Percentiles rank a stretch among this genome's conserved stretches.
These are phyloP conservation scores for Fusarium subglutinans DNA, from an alignment of 2,329 filamentous ascomycete species.

Conservation along the genomic window DNA sequence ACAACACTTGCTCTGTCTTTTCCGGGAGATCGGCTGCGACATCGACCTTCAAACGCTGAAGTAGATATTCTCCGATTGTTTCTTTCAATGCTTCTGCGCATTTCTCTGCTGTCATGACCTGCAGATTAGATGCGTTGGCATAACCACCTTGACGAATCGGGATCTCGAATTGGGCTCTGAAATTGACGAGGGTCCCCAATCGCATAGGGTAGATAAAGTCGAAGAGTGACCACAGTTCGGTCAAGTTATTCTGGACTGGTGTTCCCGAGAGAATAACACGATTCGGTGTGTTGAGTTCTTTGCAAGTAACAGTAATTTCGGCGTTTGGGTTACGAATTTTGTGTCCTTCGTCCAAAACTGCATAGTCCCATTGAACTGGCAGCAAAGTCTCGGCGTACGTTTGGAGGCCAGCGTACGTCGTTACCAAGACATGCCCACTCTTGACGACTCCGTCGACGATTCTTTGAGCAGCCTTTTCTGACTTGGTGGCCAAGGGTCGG, in stretches of 20 bases:
- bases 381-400: conserved; percentile 87
- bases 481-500: conserved; percentile 47
- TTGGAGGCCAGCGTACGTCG: conserved; percentile 95
- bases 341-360: conserved; percentile 95
- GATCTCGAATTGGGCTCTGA: conserved; percentile 90
- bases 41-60: conserved; percentile 92
- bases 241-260: conserved; percentile 96
- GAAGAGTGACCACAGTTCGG: conserved; percentile 95
- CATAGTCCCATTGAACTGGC: conserved; percentile 89
- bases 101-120: conserved; percentile 93
- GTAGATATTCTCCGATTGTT: conserved; percentile 89
- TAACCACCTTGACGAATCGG: conserved; percentile 95
- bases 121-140: conserved; percentile 91
- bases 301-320: conserved; percentile 93
- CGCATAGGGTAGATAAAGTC: conserved; percentile 98
- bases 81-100: conserved; percentile 95
- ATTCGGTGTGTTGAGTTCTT: conserved; percentile 89
- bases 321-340: conserved; percentile 98
- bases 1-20: conserved; percentile 95
- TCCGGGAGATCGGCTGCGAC: conserved; percentile 93
- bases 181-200: conserved; percentile 88
- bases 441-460: conserved; percentile 84
- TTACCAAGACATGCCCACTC: conserved; percentile 92
- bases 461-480: conserved; percentile 71
- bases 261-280: conserved; percentile 94